These are phyloP conservation scores for Volvox carteri DNA, from an alignment of 163 green algal species.

Conservation along the genomic window DNA sequence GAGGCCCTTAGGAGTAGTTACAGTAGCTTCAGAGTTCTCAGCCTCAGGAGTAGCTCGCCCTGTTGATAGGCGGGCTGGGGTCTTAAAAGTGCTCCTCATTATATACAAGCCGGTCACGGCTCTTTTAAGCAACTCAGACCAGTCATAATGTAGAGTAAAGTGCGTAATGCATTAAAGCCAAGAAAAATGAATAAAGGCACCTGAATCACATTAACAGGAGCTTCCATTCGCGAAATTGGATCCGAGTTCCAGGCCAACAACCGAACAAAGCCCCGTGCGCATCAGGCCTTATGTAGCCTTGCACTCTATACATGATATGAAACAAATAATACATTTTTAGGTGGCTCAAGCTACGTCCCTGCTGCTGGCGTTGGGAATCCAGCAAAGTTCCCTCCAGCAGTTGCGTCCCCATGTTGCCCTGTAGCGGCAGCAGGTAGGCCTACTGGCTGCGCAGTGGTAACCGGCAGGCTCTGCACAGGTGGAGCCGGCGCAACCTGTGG, in stretches of 20 bases:
- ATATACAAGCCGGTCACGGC: constrained; percentile 1
- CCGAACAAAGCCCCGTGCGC: background rate
- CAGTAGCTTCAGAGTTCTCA: background rate
- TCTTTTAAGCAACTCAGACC: background rate
- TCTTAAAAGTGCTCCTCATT: constrained; percentile 7
- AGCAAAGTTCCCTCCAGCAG: background rate
- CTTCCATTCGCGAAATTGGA: background rate
- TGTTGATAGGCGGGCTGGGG: background rate
- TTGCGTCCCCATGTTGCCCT: background rate
- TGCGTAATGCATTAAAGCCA: background rate
- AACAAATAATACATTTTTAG: background rate
- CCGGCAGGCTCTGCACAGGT: background rate
- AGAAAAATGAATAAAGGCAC: too few relatives aligned
- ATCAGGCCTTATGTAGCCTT: background rate
- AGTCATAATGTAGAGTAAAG: background rate
- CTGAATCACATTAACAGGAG: too few relatives aligned
- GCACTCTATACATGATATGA: background rate
- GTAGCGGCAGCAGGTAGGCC: background rate
- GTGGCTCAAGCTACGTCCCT: background rate
- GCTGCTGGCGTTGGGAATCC: background rate
- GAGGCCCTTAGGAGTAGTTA: background rate
- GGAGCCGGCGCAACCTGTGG: background rate
- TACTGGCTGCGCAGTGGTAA: background rate
- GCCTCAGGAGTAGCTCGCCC: background rate
- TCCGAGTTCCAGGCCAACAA: background rate